These are phyloP conservation scores for Paraphoma chrysanthemicola DNA, from an alignment of 2,329 filamentous ascomycete species.

Conservation along the genomic window DNA sequence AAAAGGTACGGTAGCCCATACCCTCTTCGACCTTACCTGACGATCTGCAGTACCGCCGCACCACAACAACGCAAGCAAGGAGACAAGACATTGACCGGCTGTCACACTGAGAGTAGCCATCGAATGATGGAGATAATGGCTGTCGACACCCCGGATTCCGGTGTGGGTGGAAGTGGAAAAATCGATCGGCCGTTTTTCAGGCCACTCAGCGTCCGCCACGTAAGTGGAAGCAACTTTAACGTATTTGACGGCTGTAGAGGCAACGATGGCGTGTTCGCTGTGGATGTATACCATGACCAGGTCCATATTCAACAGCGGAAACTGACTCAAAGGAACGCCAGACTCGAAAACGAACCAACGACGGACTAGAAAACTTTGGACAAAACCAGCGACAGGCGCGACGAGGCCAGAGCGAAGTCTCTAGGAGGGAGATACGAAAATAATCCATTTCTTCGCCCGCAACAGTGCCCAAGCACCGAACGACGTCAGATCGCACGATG, in stretches of 20 bases:
- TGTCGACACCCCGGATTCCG: conserved; percentile 1
- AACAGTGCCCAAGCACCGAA: no score
- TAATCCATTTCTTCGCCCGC: no score
- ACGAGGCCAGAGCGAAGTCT: no score
- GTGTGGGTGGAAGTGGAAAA: conserved; percentile 16
- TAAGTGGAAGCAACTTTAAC: conserved; percentile 34
- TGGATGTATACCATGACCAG: conserved; percentile 10
- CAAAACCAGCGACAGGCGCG: no score
- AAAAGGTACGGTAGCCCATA: conserved; percentile 34
- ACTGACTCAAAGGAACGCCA: no score
- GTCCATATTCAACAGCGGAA: neutral
- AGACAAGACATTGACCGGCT: neutral
- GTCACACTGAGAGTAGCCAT: neutral
- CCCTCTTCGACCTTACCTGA: conserved; percentile 21
- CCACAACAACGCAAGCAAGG: neutral
- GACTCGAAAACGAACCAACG: no score
- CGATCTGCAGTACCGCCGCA: neutral
- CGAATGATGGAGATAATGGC: conserved; percentile 20
- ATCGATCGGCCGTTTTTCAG: conserved; percentile 46
- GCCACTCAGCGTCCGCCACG: conserved; percentile 54
- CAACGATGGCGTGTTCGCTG: conserved; percentile 26
- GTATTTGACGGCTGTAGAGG: conserved; percentile 17
- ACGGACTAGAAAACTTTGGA: no score
- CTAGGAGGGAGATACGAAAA: no score
- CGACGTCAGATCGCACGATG: no score